These are phyloP conservation scores for Hyparrhenia diplandra DNA, from an alignment of 176 grass and related monocot genomes.

Conservation along the genomic window DNA sequence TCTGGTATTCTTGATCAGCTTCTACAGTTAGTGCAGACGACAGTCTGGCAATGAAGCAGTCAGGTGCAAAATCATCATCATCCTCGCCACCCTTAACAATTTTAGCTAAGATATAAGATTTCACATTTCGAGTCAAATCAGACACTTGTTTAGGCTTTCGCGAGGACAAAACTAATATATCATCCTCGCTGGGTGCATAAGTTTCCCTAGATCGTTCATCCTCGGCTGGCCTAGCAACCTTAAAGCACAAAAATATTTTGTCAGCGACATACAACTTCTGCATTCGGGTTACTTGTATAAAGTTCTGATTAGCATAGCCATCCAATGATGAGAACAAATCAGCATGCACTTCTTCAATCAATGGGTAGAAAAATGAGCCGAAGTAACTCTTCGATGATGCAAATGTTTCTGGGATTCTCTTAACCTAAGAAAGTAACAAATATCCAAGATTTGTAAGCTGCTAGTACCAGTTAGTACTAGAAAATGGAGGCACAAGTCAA, in stretches of 20 bases:
- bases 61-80: not conserved
- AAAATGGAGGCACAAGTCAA: not conserved
- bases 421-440: not conserved
- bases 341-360: constrained; percentile 52
- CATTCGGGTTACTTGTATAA: constrained; percentile 19
- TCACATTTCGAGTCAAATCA: constrained; percentile 3
- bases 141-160: constrained; percentile 4
- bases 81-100: not conserved
- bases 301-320: constrained; percentile 15
- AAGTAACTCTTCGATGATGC: not conserved
- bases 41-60: not conserved
- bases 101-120: constrained; percentile 25
- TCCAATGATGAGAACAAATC: constrained; percentile 42
- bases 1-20: not conserved
- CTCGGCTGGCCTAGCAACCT: not conserved
- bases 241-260: not conserved
- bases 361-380: not conserved
- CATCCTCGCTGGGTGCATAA: constrained; percentile 36
- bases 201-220: not conserved
- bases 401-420: constrained; percentile 15
- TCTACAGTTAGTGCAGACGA: not conserved
- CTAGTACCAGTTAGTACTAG: not conserved
- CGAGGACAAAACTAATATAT: constrained; percentile 42
- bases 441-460: not conserved
- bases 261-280: not conserved